phyloP scores from a whole-genome alignment of 2,329 filamentous ascomycete genomes.

The Phoma herbarum region DNA sequence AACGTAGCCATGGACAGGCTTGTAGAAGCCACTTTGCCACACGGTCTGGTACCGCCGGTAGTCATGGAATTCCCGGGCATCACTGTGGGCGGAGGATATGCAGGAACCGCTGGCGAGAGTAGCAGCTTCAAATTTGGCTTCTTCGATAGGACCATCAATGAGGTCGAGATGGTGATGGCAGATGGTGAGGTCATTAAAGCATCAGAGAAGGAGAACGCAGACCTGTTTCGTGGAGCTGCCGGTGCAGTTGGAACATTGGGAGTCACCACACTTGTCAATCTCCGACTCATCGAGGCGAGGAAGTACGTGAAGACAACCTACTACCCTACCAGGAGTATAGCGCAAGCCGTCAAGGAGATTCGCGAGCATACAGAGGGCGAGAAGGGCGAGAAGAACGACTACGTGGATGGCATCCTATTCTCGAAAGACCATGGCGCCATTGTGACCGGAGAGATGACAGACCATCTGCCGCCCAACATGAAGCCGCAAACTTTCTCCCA shows the following conservation, averaged over 20 bases:
- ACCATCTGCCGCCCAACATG: constrained; percentile 42
- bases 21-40: constrained; percentile 64
- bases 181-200: constrained; percentile 66
- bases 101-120: constrained; percentile 73
- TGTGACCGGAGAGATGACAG: constrained; percentile 56
- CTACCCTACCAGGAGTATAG: constrained; percentile 53
- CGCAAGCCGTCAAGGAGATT: constrained; percentile 54
- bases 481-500: constrained; percentile 53
- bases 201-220: constrained; percentile 63
- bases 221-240: constrained; percentile 71
- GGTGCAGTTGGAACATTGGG: constrained; percentile 73
- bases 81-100: constrained; percentile 73
- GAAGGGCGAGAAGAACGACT: constrained; percentile 52
- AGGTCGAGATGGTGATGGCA: constrained; percentile 71
- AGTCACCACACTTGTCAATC: constrained; percentile 67
- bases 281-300: constrained; percentile 57
- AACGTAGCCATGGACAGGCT: constrained; percentile 74
- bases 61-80: constrained; percentile 79
- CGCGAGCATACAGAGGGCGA: constrained; percentile 49
- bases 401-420: constrained; percentile 62
- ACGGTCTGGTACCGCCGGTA: constrained; percentile 69
- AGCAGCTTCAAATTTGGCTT: constrained; percentile 73
- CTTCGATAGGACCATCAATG: constrained; percentile 69
- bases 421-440: constrained; percentile 54
- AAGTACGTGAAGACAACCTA: constrained; percentile 61